Conservation (phyloP, 192 early-diverging fungal species). For the Coemansia sp. region DNA sequence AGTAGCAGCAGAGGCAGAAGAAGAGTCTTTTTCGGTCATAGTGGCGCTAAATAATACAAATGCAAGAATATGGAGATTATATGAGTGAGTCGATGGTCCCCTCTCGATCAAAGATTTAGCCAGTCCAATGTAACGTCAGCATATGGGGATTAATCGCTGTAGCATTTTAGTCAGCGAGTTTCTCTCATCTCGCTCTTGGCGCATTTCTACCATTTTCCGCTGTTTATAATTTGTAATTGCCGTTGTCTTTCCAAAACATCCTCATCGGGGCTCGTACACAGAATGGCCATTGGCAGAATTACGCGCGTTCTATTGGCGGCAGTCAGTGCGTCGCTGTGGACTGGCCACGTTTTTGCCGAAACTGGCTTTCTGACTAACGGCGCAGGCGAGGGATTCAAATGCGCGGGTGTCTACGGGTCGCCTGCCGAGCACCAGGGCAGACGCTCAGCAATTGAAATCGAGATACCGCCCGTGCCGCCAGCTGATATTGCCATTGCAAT, state of each 20-base stretch:
- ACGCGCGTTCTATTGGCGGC: background rate
- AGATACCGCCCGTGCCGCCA: constrained; percentile 47
- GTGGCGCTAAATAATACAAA: background rate
- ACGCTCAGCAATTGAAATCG: constrained; percentile 40
- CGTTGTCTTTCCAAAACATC: background rate
- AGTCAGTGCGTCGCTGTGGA: background rate
- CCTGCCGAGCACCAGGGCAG: constrained; percentile 13
- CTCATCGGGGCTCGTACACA: background rate
- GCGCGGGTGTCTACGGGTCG: constrained; percentile 49
- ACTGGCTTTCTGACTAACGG: constrained; percentile 40
- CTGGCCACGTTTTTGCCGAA: constrained; percentile 19
- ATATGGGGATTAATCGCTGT: constrained; percentile 3
- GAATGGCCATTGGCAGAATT: constrained; percentile 2
- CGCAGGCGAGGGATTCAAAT: constrained; percentile 49
- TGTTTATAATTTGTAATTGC: constrained; percentile 1
- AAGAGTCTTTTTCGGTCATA: constrained; percentile 6
- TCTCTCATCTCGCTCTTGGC: background rate
- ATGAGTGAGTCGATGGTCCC: background rate
- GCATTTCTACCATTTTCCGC: background rate
- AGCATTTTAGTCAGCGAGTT: background rate
- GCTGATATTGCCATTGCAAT: constrained; percentile 42
- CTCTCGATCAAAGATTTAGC: background rate
- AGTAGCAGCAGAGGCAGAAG: background rate
- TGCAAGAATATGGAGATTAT: background rate
- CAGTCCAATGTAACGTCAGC: background rate